Percentiles rank a stretch among this genome's conserved stretches.
Evolutionary conservation across 805 yeast genomes (phyloP).

Genomic region (Metschnikowia aberdeeniae): DNA sequence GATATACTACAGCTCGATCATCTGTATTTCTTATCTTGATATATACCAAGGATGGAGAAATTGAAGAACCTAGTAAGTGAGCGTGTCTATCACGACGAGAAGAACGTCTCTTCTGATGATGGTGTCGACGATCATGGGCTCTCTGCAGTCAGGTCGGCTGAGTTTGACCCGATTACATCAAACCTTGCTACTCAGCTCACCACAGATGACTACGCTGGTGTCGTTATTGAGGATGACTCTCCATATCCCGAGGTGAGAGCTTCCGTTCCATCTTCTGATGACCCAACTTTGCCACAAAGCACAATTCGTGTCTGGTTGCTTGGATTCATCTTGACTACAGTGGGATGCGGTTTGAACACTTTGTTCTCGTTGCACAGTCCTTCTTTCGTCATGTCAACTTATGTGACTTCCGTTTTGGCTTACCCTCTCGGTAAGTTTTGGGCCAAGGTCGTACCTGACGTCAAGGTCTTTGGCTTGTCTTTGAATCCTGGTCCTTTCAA

Average conservation of each 20-base stretch:
- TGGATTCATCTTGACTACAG: slow-evolving; percentile 46
- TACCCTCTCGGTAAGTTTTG: slow-evolving; percentile 56
- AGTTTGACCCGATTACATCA: slow-evolving; percentile 17
- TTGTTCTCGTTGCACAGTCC: slow-evolving; percentile 59
- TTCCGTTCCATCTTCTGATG: slow-evolving; percentile 51
- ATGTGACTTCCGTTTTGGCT: slow-evolving; percentile 56
- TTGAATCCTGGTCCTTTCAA: slow-evolving; percentile 63
- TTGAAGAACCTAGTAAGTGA: slow-evolving; percentile 13
- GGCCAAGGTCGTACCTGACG: slow-evolving; percentile 35
- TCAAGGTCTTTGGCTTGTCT: slow-evolving; percentile 28
- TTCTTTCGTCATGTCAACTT: slow-evolving; percentile 44
- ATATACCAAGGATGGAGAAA: slow-evolving; percentile 13
- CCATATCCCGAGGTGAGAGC: slow-evolving; percentile 70
- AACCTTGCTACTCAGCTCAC: slow-evolving; percentile 14
- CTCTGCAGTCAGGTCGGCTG: slow-evolving; percentile 14
- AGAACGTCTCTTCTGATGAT: slow-evolving; percentile 9
- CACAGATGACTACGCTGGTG: slow-evolving; percentile 18
- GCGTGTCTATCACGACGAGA: slow-evolving; percentile 11
- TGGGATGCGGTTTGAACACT: slow-evolving; percentile 57
- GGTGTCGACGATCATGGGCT: slow-evolving; percentile 8
- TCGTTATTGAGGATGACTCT: slow-evolving; percentile 19
- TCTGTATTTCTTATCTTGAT: not conserved
- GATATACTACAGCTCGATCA: not conserved
- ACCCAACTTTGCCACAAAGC: slow-evolving; percentile 45
- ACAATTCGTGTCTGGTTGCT: slow-evolving; percentile 55